Conservation (phyloP, 1,139 yeast genomes). For the Yamadazyma dendronema region DNA sequence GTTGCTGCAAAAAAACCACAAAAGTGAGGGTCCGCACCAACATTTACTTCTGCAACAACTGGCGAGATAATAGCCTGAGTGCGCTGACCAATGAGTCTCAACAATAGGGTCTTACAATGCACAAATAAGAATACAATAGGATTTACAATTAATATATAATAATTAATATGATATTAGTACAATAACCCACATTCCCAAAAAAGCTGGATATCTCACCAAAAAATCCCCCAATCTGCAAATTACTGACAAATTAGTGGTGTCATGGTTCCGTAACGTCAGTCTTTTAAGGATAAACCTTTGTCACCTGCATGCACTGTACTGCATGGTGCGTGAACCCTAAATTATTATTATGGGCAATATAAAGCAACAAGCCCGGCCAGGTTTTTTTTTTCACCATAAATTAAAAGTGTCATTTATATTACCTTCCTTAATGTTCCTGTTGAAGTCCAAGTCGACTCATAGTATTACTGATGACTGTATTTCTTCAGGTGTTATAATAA, state of each 20-base stretch:
- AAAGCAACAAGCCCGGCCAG: background rate
- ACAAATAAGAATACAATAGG: no score
- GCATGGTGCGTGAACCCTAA: background rate
- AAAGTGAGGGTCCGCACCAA: background rate
- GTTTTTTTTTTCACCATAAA: background rate
- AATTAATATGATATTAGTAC: background rate
- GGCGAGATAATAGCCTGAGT: background rate
- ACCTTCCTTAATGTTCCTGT: conserved; percentile 11
- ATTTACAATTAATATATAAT: background rate
- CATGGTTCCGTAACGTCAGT: no score
- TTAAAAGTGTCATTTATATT: background rate
- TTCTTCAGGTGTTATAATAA: conserved; percentile 11
- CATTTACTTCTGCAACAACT: background rate
- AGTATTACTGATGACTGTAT: conserved; percentile 16
- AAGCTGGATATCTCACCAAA: background rate
- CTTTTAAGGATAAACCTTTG: no score
- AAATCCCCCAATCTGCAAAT: background rate
- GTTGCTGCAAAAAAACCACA: background rate
- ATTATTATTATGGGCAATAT: background rate
- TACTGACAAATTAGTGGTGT: background rate
- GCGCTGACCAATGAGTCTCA: background rate
- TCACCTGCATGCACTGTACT: background rate
- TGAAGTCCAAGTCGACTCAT: conserved; percentile 17
- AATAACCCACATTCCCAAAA: background rate
- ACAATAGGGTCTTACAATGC: background rate